Evolutionary conservation across 305 asterid species (phyloP).

Genomic region (Fraxinus greggii): DNA sequence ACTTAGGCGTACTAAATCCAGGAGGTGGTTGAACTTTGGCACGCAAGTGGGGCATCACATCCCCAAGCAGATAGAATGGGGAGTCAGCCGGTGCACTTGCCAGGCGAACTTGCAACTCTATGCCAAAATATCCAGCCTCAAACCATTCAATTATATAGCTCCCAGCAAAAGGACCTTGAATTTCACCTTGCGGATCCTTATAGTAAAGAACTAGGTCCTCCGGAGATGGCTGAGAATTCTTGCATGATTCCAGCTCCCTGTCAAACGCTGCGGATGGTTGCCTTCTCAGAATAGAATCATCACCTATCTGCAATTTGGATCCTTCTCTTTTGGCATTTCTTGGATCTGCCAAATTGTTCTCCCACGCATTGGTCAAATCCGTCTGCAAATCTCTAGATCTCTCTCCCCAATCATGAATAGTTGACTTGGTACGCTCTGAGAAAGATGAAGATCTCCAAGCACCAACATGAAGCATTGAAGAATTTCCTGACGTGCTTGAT

Average conservation of each 20-base stretch:
- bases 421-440: conserved; percentile 42
- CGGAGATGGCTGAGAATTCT: conserved; percentile 50
- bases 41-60: conserved; percentile 84
- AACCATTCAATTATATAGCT: conserved; percentile 81
- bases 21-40: conserved; percentile 86
- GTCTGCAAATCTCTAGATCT: conserved; percentile 35
- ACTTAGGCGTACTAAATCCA: conserved; percentile 69
- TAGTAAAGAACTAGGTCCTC: conserved; percentile 70
- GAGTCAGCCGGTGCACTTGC: conserved; percentile 56
- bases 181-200: conserved; percentile 78
- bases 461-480: conserved; percentile 42
- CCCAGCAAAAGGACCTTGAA: conserved; percentile 86
- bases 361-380: conserved; percentile 37
- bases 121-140: conserved; percentile 84
- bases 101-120: conserved; percentile 71
- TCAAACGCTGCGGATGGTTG: conserved; percentile 46
- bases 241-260: conserved; percentile 43
- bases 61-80: conserved; percentile 70
- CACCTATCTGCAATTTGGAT: conserved; percentile 50
- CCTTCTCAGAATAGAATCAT: conserved; percentile 46
- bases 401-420: conserved; percentile 51
- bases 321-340: conserved; percentile 42
- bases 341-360: conserved; percentile 36
- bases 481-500: conserved; percentile 38
- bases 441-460: conserved; percentile 58